Conservation (phyloP, 2,329 filamentous ascomycete species). For the Arthrobotrys sphaeroides region DNA sequence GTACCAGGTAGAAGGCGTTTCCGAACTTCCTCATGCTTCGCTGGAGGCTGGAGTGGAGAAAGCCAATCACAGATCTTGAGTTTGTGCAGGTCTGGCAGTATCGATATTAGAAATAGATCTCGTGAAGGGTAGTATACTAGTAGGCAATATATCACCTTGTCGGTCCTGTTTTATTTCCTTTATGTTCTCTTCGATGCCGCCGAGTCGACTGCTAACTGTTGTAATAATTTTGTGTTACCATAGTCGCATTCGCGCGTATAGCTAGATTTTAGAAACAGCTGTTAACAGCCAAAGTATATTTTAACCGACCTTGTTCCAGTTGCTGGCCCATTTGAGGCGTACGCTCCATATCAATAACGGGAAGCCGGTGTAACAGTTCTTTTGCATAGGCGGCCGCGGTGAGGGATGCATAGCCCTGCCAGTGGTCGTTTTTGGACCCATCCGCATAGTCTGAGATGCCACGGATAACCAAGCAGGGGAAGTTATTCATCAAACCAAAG, state of each 20-base stretch:
- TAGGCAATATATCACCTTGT: background rate
- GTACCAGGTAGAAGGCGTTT: background rate
- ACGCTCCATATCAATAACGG: background rate
- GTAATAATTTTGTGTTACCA: background rate
- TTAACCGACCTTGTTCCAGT: background rate
- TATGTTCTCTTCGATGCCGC: background rate
- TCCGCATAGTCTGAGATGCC: conserved; percentile 16
- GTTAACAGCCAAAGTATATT: too few relatives aligned
- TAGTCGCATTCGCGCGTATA: background rate
- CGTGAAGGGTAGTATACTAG: background rate
- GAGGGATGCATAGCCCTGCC: conserved; percentile 2
- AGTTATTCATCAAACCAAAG: conserved; percentile 3
- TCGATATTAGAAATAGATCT: background rate
- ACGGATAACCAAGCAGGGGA: background rate
- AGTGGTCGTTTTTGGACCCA: background rate
- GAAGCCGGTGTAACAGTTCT: background rate
- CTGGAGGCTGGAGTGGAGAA: background rate
- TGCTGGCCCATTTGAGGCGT: background rate
- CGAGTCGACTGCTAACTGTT: background rate
- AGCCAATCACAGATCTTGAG: background rate
- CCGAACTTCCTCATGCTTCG: background rate
- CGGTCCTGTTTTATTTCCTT: background rate
- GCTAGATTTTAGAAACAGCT: too few relatives aligned
- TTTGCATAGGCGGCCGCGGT: conserved; percentile 6
- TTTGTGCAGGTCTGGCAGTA: background rate